Percentiles rank a stretch among this genome's conserved stretches.
Conservation (phyloP, 2,329 filamentous ascomycete genomes). For the Ophiognomonia clavigignenti-juglandacearum region DNA sequence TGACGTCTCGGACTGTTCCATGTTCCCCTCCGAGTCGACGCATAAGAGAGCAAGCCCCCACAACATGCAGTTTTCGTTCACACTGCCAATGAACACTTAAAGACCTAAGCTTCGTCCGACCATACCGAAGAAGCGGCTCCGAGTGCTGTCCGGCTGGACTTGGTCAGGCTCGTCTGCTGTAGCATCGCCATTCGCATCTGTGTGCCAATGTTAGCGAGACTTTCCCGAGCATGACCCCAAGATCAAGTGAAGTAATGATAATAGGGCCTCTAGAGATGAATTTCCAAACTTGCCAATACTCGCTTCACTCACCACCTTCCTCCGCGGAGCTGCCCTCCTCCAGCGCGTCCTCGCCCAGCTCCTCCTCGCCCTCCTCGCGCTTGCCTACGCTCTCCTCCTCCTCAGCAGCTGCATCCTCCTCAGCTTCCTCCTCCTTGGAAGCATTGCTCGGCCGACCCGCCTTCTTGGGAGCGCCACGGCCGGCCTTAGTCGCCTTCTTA, state of each 20-base stretch:
- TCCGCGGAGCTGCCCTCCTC: constrained; percentile 1
- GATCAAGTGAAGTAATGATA: neutral
- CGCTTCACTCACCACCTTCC: constrained; percentile 15
- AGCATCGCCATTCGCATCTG: neutral
- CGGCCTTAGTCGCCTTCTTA: constrained; percentile 1
- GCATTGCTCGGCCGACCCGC: neutral
- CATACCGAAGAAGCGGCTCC: constrained; percentile 9
- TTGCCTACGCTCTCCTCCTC: constrained; percentile 2
- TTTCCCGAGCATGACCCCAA: neutral
- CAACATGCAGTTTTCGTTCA: neutral
- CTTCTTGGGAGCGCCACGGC: neutral
- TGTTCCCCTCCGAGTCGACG: too few relatives aligned
- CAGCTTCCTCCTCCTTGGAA: neutral
- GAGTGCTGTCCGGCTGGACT: neutral
- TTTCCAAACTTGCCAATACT: constrained; percentile 13
- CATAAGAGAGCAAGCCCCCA: neutral
- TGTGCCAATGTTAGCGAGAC: constrained; percentile 1
- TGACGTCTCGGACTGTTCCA: too few relatives aligned
- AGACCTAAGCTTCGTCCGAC: constrained; percentile 12
- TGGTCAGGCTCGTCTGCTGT: constrained; percentile 2
- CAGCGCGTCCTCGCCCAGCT: constrained; percentile 9
- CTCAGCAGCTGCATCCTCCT: constrained; percentile 3
- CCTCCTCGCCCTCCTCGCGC: neutral
- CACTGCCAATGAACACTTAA: neutral
- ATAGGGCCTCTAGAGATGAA: neutral